These are phyloP conservation scores for Wakefieldia striispora DNA, from an alignment of 768 basidiomycete genomes.

Conservation along the genomic window DNA sequence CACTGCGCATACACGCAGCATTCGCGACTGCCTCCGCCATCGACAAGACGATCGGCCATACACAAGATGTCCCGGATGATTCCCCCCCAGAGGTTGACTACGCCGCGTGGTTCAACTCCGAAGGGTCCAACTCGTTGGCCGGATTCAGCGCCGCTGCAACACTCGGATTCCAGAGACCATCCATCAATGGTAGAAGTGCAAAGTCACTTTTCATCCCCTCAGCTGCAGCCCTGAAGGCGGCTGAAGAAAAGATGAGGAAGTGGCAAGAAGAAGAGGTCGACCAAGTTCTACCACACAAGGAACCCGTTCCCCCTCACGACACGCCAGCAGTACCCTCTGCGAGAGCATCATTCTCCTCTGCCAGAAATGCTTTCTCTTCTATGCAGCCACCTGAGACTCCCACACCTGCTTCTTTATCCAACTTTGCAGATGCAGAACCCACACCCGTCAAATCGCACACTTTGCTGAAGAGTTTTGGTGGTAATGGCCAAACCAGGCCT, in stretches of 20 bases:
- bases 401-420: conserved; percentile 30
- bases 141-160: conserved; percentile 39
- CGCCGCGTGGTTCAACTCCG: conserved; percentile 50
- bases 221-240: conserved; percentile 50
- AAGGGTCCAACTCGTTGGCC: conserved; percentile 23
- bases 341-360: conserved; percentile 36
- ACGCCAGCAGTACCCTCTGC: conserved; percentile 11
- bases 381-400: conserved; percentile 37
- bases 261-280: conserved; percentile 45
- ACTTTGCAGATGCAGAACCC: conserved; percentile 23
- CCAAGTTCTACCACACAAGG: conserved; percentile 22
- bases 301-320: conserved; percentile 1
- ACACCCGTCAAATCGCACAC: conserved; percentile 13
- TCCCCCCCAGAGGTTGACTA: conserved; percentile 40
- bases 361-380: conserved; percentile 37
- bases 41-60: neutral
- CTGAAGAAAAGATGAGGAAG: conserved; percentile 47
- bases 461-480: conserved; percentile 6
- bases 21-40: conserved; percentile 19
- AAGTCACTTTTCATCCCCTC: conserved; percentile 51
- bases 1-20: conserved; percentile 14
- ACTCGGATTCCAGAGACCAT: conserved; percentile 19
- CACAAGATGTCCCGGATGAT: conserved; percentile 22
- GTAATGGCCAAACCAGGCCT: conserved; percentile 29
- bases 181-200: neutral